Percentiles rank a stretch among this genome's conserved stretches.
These are phyloP conservation scores for Penicillium sp. DNA, from an alignment of 2,329 filamentous ascomycete genomes.

Conservation along the genomic window DNA sequence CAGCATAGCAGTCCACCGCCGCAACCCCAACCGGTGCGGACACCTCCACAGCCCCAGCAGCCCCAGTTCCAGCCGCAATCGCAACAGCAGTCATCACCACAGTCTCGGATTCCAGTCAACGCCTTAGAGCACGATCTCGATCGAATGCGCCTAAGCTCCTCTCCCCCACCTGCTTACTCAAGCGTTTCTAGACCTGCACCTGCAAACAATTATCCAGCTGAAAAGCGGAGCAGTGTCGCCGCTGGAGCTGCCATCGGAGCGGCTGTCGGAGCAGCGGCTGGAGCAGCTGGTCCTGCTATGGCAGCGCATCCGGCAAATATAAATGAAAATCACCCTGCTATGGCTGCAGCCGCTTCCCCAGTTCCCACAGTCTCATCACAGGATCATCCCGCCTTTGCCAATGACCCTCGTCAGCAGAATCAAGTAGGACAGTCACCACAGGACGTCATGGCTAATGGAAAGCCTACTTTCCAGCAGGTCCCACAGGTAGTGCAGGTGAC, in stretches of 20 bases:
- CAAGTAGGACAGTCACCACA: conserved; percentile 40
- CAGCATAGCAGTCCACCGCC: conserved; percentile 37
- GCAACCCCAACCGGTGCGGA: conserved; percentile 22
- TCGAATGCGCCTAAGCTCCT: conserved; percentile 74
- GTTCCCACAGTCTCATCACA: conserved; percentile 38
- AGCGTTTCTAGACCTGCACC: conserved; percentile 59
- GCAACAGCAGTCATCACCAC: conserved; percentile 24
- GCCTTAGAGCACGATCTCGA: conserved; percentile 85
- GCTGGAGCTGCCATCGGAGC: conserved; percentile 16
- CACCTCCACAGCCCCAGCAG: conserved; percentile 22
- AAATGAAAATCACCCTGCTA: conserved; percentile 21
- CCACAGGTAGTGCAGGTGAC: conserved; percentile 24
- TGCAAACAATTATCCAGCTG: conserved; percentile 67
- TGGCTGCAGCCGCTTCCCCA: conserved; percentile 22
- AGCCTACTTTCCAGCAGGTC: conserved; percentile 22
- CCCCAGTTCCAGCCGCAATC: conserved; percentile 25
- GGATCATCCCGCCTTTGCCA: conserved; percentile 87
- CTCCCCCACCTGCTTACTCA: conserved; percentile 93
- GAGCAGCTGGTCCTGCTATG: conserved; percentile 8
- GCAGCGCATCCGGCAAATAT: conserved; percentile 27
- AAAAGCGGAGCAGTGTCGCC: conserved; percentile 64
- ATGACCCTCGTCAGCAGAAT: conserved; percentile 63
- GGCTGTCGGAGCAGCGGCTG: conserved; percentile 11
- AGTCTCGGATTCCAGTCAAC: conserved; percentile 56
- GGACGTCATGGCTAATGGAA: conserved; percentile 32